Evolutionary conservation across 2,329 filamentous ascomycete species (phyloP), one percentile per base, ranked within the genome.

Genomic region (Canariomyces notabilis): DNA sequence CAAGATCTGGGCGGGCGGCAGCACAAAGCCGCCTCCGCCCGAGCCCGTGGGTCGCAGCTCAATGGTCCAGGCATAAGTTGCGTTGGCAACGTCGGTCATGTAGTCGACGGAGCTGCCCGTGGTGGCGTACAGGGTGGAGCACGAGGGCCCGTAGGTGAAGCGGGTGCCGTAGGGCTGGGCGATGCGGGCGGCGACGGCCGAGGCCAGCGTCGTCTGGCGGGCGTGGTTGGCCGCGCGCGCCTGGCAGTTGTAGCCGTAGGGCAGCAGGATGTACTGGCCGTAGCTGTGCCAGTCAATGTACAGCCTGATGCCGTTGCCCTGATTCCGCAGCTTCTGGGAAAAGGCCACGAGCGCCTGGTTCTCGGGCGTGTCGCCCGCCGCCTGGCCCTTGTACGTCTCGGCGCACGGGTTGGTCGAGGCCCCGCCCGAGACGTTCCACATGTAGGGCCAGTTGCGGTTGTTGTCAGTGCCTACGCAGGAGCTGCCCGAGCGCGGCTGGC

Each of bases 211-310:
- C 16, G 15, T 44, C 42, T 53, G 52, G 23, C 35, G 33, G 5
- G 48, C 50, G 31, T 51, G 31, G 44, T 55, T 53, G 29, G 46
- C 12, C 8, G 50, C 39, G 5, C 35, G 21, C 15, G 41, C 43
- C 19, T 35, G 14, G 50, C 52, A 55, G 50, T 48, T 31, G 42
- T 53, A 55, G 21, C 52, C 52, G 19, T 48, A 55, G 16, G 52
- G 52, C 6, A 46, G 32, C 6, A 55, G 39, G 37, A 55, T 53
- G 46, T 53, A 48, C 45, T 48, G 45, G 16, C 45, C 45, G 20
- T 52, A 55, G 35, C 31, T 38, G 62, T 85, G 82, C 59, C 76
- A 79, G 63, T 85, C 82, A 50, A 85, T 75, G 62, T 77, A 85
- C 3, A 83, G 66, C 55, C 77, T 74, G 21, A 84, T 64, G 0